Conservation (phyloP, 179 eudicot species). For the Beta macrorhiza region DNA sequence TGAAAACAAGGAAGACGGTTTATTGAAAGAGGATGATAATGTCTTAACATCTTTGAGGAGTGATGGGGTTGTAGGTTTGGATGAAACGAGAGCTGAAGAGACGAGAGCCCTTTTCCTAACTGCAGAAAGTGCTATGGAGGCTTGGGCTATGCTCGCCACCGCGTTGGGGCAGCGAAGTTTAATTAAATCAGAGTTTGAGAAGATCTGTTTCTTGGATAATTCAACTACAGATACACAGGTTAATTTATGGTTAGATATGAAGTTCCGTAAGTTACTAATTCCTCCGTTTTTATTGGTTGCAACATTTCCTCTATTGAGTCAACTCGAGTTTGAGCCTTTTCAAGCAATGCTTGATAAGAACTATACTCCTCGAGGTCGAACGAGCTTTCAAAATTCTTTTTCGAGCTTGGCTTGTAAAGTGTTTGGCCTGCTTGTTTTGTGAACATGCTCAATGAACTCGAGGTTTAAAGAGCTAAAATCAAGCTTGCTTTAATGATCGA, state of each 20-base stretch:
- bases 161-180: slow-evolving; percentile 89
- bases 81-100: slow-evolving; percentile 75
- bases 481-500: too few relatives aligned
- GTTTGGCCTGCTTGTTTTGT: too few relatives aligned
- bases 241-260: neutral
- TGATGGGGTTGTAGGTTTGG: slow-evolving; percentile 37
- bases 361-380: too few relatives aligned
- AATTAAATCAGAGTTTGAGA: slow-evolving; percentile 91
- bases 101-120: slow-evolving; percentile 81
- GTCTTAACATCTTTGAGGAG: slow-evolving; percentile 30
- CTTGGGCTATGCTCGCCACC: slow-evolving; percentile 97
- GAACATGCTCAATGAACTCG: too few relatives aligned
- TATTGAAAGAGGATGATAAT: slow-evolving; percentile 33
- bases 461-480: too few relatives aligned
- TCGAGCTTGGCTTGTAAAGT: too few relatives aligned
- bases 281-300: too few relatives aligned
- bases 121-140: slow-evolving; percentile 99
- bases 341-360: too few relatives aligned
- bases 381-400: too few relatives aligned
- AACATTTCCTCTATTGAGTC: too few relatives aligned
- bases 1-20: slow-evolving; percentile 37
- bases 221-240: slow-evolving; percentile 90
- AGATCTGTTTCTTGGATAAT: slow-evolving; percentile 91
- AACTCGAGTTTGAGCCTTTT: too few relatives aligned
- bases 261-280: neutral